Percentiles rank a stretch among this genome's conserved stretches.
Conservation (phyloP, 179 eudicot species). For the Pouteria campechiana region DNA sequence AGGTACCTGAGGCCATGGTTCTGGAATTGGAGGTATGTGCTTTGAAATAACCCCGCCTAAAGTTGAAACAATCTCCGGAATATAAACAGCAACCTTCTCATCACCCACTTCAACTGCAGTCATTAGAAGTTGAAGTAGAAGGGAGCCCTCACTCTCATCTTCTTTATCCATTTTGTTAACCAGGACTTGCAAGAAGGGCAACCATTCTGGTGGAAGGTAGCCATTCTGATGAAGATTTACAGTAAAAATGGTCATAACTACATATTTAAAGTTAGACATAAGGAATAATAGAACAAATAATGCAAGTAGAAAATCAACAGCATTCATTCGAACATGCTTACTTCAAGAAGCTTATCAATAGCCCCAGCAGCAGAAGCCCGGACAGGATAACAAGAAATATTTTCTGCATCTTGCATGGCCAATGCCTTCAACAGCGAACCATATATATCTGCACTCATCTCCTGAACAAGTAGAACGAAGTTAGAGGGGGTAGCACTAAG, state of each 20-base stretch:
- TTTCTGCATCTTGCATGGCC: constrained; percentile 37
- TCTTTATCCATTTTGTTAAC: constrained; percentile 40
- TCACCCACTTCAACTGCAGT: constrained; percentile 61
- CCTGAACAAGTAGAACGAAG: constrained; percentile 27
- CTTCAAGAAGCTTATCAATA: constrained; percentile 53
- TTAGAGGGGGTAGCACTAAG: constrained; percentile 2
- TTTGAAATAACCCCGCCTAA: constrained; percentile 37
- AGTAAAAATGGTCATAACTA: too few relatives aligned
- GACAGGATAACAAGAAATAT: constrained; percentile 56
- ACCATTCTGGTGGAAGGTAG: constrained; percentile 64
- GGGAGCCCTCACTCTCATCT: constrained; percentile 47
- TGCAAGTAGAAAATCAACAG: background rate
- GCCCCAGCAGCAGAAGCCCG: constrained; percentile 71
- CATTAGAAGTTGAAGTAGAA: constrained; percentile 58
- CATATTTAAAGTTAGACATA: constrained; percentile 3
- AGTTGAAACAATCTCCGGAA: constrained; percentile 37
- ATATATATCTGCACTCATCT: constrained; percentile 52
- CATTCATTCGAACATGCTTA: constrained; percentile 9
- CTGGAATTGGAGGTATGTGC: constrained; percentile 35
- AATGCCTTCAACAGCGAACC: constrained; percentile 50
- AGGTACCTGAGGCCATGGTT: constrained; percentile 73
- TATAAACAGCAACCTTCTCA: constrained; percentile 40
- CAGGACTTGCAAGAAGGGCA: constrained; percentile 59
- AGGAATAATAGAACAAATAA: background rate
- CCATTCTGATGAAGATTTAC: constrained; percentile 42